A percentile compares a stretch with the other conserved stretches of the same genome.
Conservation (phyloP, 768 basidiomycete species). For the Boletus patriciae region DNA sequence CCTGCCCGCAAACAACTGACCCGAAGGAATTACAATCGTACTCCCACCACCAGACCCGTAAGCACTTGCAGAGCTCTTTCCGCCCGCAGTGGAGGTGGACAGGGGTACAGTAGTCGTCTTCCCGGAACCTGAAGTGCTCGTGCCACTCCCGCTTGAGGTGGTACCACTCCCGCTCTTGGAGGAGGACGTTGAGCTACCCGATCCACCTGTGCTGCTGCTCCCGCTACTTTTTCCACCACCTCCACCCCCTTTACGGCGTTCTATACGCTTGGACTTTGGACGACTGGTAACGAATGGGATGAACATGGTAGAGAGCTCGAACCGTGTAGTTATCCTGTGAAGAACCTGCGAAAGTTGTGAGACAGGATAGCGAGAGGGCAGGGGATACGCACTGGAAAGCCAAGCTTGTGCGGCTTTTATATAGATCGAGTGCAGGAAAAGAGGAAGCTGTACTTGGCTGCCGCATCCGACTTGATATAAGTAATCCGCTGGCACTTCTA, state of each 20-base stretch:
- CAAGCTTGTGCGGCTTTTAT: background rate
- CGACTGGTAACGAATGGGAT: conserved; percentile 19
- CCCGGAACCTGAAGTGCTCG: conserved; percentile 3
- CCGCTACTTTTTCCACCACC: conserved; percentile 25
- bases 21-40: conserved; percentile 39
- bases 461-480: no score
- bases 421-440: no score
- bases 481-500: no score
- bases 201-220: conserved; percentile 9
- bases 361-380: background rate
- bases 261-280: conserved; percentile 1
- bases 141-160: background rate
- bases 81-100: conserved; percentile 16
- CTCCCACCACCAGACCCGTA: conserved; percentile 38
- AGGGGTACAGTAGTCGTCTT: conserved; percentile 22
- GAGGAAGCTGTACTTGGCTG: no score
- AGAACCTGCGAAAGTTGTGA: background rate
- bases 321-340: background rate
- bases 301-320: conserved; percentile 12
- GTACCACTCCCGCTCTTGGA: conserved; percentile 2
- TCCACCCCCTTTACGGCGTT: conserved; percentile 37
- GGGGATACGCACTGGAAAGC: background rate
- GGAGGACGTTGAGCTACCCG: conserved; percentile 11
- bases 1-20: conserved; percentile 49
- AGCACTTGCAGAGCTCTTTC: conserved; percentile 28